phyloP scores from a whole-genome alignment of 2,329 filamentous ascomycete species.

The Aureobasidium leucospermi region DNA sequence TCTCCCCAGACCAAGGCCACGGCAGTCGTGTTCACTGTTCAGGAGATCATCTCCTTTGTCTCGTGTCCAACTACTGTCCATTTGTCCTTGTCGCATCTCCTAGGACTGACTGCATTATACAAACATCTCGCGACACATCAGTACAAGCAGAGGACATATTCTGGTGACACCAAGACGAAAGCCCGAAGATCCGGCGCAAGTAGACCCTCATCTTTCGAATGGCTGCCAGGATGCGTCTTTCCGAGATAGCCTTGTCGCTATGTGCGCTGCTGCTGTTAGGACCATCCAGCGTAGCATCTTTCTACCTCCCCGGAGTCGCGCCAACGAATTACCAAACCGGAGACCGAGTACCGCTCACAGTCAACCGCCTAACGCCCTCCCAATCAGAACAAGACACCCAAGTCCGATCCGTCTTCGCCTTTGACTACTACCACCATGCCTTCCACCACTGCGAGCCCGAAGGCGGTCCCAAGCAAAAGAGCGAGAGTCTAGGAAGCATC shows the following conservation, averaged over 20 bases:
- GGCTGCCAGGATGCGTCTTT: conserved; percentile 9
- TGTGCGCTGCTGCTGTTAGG: conserved; percentile 23
- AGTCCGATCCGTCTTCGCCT: conserved; percentile 86
- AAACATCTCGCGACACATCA: not conserved
- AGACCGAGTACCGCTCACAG: conserved; percentile 76
- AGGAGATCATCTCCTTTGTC: conserved; percentile 1
- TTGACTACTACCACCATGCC: conserved; percentile 85
- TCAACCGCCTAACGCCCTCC: conserved; percentile 87
- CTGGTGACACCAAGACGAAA: not conserved
- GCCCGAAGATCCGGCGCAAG: not conserved
- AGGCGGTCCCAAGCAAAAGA: conserved; percentile 67
- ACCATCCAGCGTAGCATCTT: conserved; percentile 45
- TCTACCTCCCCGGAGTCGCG: conserved; percentile 94
- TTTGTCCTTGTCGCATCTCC: not conserved
- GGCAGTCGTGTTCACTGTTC: not conserved
- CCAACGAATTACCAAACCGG: conserved; percentile 82
- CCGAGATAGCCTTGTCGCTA: conserved; percentile 14
- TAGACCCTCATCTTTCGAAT: not conserved
- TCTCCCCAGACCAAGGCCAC: conserved; percentile 6
- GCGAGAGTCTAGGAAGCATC: conserved; percentile 90
- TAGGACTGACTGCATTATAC: not conserved
- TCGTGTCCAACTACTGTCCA: not conserved
- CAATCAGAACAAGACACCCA: conserved; percentile 69
- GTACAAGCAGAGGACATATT: not conserved
- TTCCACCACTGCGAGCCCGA: conserved; percentile 85